These are phyloP conservation scores for Malassezia japonica DNA, from an alignment of 1,284 basidiomycete species.

Conservation along the genomic window DNA sequence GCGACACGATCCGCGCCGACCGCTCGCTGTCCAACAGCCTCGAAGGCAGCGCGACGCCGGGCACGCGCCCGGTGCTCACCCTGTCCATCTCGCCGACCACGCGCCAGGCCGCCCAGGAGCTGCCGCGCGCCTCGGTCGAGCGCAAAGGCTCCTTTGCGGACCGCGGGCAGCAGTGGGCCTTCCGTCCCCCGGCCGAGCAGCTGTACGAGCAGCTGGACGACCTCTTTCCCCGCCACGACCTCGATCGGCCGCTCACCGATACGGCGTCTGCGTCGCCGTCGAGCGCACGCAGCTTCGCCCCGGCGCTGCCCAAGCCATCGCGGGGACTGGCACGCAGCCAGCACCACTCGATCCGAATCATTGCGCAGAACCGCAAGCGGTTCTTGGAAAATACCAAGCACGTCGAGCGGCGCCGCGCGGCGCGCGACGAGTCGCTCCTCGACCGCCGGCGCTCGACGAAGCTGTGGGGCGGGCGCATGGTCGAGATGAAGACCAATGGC, in stretches of 20 bases:
- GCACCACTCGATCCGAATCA: constrained; percentile 84
- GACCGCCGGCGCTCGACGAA: constrained; percentile 78
- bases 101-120: background rate
- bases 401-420: constrained; percentile 51
- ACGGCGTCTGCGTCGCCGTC: constrained; percentile 53
- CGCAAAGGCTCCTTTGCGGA: constrained; percentile 35
- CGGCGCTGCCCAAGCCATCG: constrained; percentile 1
- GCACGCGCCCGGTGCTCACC: constrained; percentile 32
- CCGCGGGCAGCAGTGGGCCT: constrained; percentile 50
- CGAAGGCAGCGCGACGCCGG: background rate
- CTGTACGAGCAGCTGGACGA: constrained; percentile 86
- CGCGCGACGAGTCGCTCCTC: constrained; percentile 49
- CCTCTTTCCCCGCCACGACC: constrained; percentile 91
- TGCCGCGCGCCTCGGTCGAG: constrained; percentile 12
- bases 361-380: constrained; percentile 59
- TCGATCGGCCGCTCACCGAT: constrained; percentile 91
- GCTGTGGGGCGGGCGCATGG: constrained; percentile 84
- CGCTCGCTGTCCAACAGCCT: background rate
- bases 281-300: too few species aligned
- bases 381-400: constrained; percentile 34
- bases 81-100: constrained; percentile 21
- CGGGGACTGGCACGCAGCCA: constrained; percentile 31
- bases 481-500: constrained; percentile 66
- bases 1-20: constrained; percentile 1
- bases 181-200: constrained; percentile 83